phyloP scores from a whole-genome alignment of 2,329 filamentous ascomycete species.

The Ceratocystis lukuohia region DNA sequence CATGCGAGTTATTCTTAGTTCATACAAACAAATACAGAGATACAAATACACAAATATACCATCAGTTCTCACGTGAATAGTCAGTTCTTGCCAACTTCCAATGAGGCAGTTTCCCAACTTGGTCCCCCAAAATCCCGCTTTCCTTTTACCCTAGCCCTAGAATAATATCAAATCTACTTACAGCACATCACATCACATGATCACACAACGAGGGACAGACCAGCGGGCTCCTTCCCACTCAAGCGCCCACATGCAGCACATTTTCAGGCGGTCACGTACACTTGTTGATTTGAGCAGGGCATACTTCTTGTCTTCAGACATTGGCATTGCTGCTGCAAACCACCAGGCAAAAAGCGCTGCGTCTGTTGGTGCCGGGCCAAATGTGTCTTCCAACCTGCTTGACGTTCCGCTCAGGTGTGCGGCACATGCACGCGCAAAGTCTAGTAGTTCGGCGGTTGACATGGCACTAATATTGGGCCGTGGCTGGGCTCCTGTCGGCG shows the following conservation, averaged over 20 bases:
- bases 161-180: background rate
- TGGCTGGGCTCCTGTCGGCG: background rate
- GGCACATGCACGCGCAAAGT: slow-evolving; percentile 54
- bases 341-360: slow-evolving; percentile 75
- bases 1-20: no score
- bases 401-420: slow-evolving; percentile 35
- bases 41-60: background rate
- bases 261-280: slow-evolving; percentile 69
- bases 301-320: slow-evolving; percentile 69
- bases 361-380: slow-evolving; percentile 64
- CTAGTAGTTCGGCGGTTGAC: slow-evolving; percentile 58
- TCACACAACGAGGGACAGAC: slow-evolving; percentile 36
- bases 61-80: background rate
- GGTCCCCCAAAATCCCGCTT: background rate
- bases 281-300: slow-evolving; percentile 57
- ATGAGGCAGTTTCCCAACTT: background rate
- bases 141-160: background rate
- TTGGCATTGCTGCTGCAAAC: slow-evolving; percentile 71
- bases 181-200: slow-evolving; percentile 1
- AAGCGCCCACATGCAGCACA: slow-evolving; percentile 65
- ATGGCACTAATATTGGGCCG: slow-evolving; percentile 29
- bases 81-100: background rate
- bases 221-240: slow-evolving; percentile 57
- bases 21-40: background rate
- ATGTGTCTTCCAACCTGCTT: slow-evolving; percentile 60